Base-by-base conservation (phyloP, 2,329 filamentous ascomycete species). In the Thielaviopsis populi region DNA sequence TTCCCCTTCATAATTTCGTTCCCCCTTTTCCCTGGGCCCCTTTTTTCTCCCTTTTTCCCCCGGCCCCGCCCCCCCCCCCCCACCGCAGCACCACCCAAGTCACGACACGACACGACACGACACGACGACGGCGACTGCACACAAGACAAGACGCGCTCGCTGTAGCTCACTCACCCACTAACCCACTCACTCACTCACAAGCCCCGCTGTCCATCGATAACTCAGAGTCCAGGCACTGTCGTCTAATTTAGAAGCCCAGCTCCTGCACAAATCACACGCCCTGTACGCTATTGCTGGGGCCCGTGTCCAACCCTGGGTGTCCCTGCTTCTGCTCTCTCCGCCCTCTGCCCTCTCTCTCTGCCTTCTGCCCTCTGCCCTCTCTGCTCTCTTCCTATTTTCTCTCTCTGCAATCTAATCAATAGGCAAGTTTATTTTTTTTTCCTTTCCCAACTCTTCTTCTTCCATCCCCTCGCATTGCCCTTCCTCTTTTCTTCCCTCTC, bases 321-420 rank as follows among this genome's bases (percentile, higher is more conserved):
- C 46, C 61, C 63, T 62, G 59, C 50, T 40, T 41, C 43, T 53
- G 48, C 64, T n/a, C n/a, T n/a, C n/a, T n/a, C n/a, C n/a, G n/a
- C 63, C 58, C 61, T 24, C 59, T 41, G 41, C 15, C 56, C 30
- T 24, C 59, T 22, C 41, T 48, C 46, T 33, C 27, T 64, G 50
- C 40, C 41, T 56, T 37, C 40, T 48, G 24, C 33, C 56, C 30
- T 61, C 56, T 66, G 62, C 60, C 48, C 65, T 61, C 60, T 63
- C 56, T 43, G 30, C 65, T 58, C 56, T 64, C 66, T 62, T 42
- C 65, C 67, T 48, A 65, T 60, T 61, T 64, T 67, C 63, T 40
- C 63, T 40, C 65, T 67, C 59, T 30, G 59, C 46, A 65, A 58
- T 60, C 54, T 64, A 61, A 63, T 56, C 42, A 48, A 59, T 24